Base-by-base conservation (phyloP, 2,329 filamentous ascomycete genomes). In the Exophiala aquamarina region DNA sequence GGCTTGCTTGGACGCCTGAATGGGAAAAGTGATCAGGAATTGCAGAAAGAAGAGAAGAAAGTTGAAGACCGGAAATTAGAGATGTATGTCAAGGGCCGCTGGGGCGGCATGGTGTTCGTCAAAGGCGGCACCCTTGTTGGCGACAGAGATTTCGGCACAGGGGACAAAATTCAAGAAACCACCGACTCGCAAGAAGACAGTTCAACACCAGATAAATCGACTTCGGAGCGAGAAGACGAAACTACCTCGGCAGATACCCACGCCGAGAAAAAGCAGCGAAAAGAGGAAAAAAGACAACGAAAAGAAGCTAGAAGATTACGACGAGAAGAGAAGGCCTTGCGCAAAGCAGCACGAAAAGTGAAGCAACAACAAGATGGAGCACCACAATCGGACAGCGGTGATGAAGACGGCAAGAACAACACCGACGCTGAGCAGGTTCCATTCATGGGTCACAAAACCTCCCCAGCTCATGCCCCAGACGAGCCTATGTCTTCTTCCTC, bases 1-100 rank as follows among this genome's bases (percentile, higher is more conserved):
- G 88, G 89, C 55, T 72, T 98, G 3, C 73, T 98, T 15, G 91
- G 92, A 17, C 78, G 93, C 44, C 71, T 98, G 47, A 98, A 98
- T 67, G 93, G 92, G 41, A 93, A 89, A 67, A 83, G 80, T 17
- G 85, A 92, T 39, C 80, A 73, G n/a, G 78, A 82, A 39, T 72
- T 93, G 28, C 78, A 86, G 66, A 78, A 82, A 61, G 86, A 93
- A 59, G 79, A 83, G 63, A 77, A 81, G 60, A 77, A 78, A 37
- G 76, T 84, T 57, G 79, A 87, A 47, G 83, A 88, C 60, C 70
- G 86, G 33, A 86, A 87, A 72, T 78, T 88, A 61, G 82, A 82
- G 53, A 72, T 83, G 36, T 95, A 90, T 63, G 78, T 88, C 44
- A 83, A 86, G 58, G 77, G 80, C 60, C 88, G 84, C 67, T 91